Evolutionary conservation across 1,284 basidiomycete species (phyloP), one percentile per base, ranked within the genome.

Genomic region (Marasmius sp.): DNA sequence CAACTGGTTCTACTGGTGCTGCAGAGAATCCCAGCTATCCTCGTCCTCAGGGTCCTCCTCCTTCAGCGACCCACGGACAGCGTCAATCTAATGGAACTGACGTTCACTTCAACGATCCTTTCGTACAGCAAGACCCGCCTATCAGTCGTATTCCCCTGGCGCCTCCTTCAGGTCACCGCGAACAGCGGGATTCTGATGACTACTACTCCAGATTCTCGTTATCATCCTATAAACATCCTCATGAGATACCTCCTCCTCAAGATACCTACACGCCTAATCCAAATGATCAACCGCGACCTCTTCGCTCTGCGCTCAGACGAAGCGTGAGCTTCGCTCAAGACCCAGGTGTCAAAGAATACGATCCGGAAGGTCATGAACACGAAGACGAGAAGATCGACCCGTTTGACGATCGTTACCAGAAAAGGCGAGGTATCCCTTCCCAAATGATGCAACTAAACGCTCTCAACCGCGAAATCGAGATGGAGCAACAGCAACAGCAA

Each of bases 381-480:
- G 64, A 66, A 22, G 66, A 67, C n/a, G 69, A 69, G 27, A 41
- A 58, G 9, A 58, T 68, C 43, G 71, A 76, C 63, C 66, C 66
- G 20, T 64, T 67, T 49, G 66, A 57, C 18, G 74, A 77, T 27
- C 71, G 77, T 33, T 71, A 72, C 22, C 68, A 72, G n/a, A 79
- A 77, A 61, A 68, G 77, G 54, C 77, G 77, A 45, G 79, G 79
- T 20, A 61, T 81, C 43, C 75, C 78, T 8, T 77, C 81, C 12
- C 81, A 84, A 58, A 77, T 86, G 67, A 78, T 86, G 70, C 84
- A 86, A 54, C 75, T 86, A 56, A 83, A 85, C 67, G 79, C 79
- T 41, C 69, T 80, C 60, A 72, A 79, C 39, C 63, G 60, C 22
- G 67, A 69, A 18, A 70, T 70, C 55, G 62, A 67, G 64, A 64